Percentiles rank a stretch among this genome's conserved stretches.
These are phyloP conservation scores for Eimeria mitis DNA, from an alignment of 169 alveolate species.

Conservation along the genomic window DNA sequence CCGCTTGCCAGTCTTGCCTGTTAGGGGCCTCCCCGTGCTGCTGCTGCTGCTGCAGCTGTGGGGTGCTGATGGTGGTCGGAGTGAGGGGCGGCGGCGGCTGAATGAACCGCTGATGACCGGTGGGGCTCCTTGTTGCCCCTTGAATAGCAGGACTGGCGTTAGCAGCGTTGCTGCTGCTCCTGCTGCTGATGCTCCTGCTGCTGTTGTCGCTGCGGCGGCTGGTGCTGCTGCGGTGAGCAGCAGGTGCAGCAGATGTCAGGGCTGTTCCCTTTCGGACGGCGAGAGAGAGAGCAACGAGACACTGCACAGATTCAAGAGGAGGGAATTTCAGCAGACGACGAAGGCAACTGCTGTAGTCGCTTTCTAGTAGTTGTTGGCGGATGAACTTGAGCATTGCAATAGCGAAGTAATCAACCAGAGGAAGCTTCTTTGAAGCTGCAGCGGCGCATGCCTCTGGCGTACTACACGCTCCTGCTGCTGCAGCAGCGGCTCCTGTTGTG, in stretches of 20 bases:
- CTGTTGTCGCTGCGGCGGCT: constrained; percentile 17
- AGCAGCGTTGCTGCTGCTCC: not conserved
- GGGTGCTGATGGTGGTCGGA: constrained; percentile 10
- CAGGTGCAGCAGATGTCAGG: constrained; percentile 1
- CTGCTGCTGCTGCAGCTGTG: constrained; percentile 28
- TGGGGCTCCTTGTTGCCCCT: not conserved
- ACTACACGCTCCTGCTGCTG: not conserved
- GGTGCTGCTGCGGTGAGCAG: constrained; percentile 36
- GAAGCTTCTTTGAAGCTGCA: constrained; percentile 65
- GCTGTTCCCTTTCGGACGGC: constrained; percentile 26
- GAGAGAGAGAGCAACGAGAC: constrained; percentile 81
- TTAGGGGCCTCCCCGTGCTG: not conserved
- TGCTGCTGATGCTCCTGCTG: constrained; percentile 1
- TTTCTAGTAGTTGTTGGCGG: constrained; percentile 79
- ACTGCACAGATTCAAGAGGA: constrained; percentile 86
- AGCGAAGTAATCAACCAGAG: constrained; percentile 84
- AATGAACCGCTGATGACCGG: not conserved
- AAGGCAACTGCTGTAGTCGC: constrained; percentile 84
- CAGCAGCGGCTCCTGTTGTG: not conserved
- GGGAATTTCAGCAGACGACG: constrained; percentile 87
- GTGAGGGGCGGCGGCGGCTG: constrained; percentile 58
- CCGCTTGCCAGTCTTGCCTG: constrained; percentile 3
- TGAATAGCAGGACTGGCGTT: constrained; percentile 6
- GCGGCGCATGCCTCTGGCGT: constrained; percentile 62
- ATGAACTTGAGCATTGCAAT: constrained; percentile 86